Conservation (phyloP, 805 yeast species). For the Teunomyces tritomae region DNA sequence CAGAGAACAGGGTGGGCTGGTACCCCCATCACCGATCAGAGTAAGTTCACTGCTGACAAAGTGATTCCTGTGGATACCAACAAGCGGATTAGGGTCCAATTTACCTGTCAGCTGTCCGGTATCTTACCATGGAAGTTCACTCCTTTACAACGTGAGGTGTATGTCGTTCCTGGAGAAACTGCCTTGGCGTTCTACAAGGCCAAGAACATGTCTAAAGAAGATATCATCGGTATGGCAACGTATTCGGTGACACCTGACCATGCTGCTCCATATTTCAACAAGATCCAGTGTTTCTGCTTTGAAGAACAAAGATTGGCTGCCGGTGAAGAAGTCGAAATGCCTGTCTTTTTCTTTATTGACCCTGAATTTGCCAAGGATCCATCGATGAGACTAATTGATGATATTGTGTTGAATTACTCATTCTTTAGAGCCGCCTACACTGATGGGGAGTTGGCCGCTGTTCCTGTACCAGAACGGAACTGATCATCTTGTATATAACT, state of each 20-base stretch:
- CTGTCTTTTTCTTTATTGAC: conserved; percentile 93
- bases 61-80: conserved; percentile 84
- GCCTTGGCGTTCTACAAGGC: conserved; percentile 96
- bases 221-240: conserved; percentile 97
- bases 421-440: conserved; percentile 67
- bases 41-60: conserved; percentile 81
- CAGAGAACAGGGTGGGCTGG: conserved; percentile 97
- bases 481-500: conserved; percentile 7
- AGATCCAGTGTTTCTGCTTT: conserved; percentile 96
- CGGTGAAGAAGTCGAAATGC: conserved; percentile 99
- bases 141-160: conserved; percentile 92
- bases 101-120: conserved; percentile 89
- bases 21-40: conserved; percentile 81
- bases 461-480: conserved; percentile 19
- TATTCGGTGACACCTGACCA: conserved; percentile 95
- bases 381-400: conserved; percentile 84
- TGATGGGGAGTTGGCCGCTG: conserved; percentile 41
- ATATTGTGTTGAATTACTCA: conserved; percentile 86
- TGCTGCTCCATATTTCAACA: conserved; percentile 93
- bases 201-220: conserved; percentile 77
- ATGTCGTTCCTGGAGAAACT: conserved; percentile 94
- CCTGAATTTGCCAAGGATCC: conserved; percentile 96
- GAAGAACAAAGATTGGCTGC: conserved; percentile 93
- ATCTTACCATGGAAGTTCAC: conserved; percentile 91
- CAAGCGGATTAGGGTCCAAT: conserved; percentile 75